A percentile compares a stretch with the other conserved stretches of the same genome.
These are phyloP conservation scores for Fusarium nelsonii DNA, from an alignment of 2,329 filamentous ascomycete genomes.

Conservation along the genomic window DNA sequence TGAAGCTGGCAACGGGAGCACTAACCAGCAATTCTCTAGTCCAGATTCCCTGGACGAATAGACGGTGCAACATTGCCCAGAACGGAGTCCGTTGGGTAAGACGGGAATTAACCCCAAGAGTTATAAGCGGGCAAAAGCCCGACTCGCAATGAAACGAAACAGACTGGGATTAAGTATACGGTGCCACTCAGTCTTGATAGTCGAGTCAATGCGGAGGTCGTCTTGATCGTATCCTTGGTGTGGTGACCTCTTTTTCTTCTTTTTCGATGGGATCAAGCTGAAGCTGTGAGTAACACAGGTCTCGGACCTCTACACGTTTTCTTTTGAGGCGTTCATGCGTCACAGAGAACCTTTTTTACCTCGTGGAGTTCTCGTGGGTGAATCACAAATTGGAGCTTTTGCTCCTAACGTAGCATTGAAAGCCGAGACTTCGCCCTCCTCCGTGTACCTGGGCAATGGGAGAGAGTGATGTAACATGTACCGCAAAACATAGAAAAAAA, in stretches of 20 bases:
- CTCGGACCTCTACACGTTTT: background rate
- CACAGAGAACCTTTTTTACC: background rate
- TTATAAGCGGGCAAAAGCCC: conserved; percentile 1
- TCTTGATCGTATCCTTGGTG: background rate
- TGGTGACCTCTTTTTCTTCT: background rate
- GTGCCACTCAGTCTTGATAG: background rate
- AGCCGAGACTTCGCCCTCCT: background rate
- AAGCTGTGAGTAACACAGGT: conserved; percentile 1
- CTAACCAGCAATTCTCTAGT: background rate
- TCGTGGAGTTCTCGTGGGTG: background rate
- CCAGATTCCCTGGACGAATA: background rate
- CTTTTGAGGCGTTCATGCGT: background rate
- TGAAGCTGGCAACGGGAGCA: conserved; percentile 12
- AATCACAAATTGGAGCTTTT: background rate
- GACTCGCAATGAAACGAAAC: background rate
- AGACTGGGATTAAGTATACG: conserved; percentile 8
- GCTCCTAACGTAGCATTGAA: background rate
- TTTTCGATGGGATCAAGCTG: background rate
- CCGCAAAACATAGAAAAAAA: background rate
- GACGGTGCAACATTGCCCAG: conserved; percentile 10
- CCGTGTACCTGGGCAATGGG: background rate
- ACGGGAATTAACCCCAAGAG: background rate
- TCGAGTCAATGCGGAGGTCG: background rate
- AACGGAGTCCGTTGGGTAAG: conserved; percentile 10
- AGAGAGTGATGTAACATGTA: background rate